These are phyloP conservation scores for Phytophthora litchii DNA, from an alignment of 352 stramenopile genomes.

Conservation along the genomic window DNA sequence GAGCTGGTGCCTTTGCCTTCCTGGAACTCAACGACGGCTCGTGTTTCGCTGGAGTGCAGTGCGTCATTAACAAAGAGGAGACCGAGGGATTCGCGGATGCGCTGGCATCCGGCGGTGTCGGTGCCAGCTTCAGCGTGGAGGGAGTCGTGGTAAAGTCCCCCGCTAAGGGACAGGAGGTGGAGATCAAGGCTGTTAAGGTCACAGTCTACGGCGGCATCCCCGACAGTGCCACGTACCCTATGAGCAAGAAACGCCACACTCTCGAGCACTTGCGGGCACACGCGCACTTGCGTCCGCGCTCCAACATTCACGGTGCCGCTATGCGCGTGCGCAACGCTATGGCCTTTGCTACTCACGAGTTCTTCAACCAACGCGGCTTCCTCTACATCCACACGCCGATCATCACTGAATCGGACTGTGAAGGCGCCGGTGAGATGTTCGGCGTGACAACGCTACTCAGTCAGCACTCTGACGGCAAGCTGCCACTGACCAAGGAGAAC, in stretches of 20 bases:
- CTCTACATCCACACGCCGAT: slow-evolving; percentile 96
- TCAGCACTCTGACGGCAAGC: slow-evolving; percentile 75
- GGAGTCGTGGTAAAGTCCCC: slow-evolving; percentile 88
- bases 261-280: slow-evolving; percentile 93
- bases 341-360: slow-evolving; percentile 93
- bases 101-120: slow-evolving; percentile 83
- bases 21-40: slow-evolving; percentile 96
- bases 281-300: slow-evolving; percentile 93
- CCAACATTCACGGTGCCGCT: slow-evolving; percentile 91
- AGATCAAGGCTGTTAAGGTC: slow-evolving; percentile 91
- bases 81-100: slow-evolving; percentile 83
- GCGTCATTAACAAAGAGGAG: slow-evolving; percentile 80
- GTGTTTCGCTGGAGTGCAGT: slow-evolving; percentile 87
- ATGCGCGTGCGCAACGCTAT: slow-evolving; percentile 94
- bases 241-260: slow-evolving; percentile 94
- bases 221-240: slow-evolving; percentile 89
- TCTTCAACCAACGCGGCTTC: slow-evolving; percentile 94
- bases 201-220: slow-evolving; percentile 88
- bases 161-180: slow-evolving; percentile 92
- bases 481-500: slow-evolving; percentile 61
- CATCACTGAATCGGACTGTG: slow-evolving; percentile 97
- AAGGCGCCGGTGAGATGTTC: slow-evolving; percentile 98
- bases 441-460: slow-evolving; percentile 92
- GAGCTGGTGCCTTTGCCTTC: slow-evolving; percentile 92
- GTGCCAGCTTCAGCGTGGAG: slow-evolving; percentile 81